These are phyloP conservation scores for Gracilaria gracilis DNA, from an alignment of 23 red algal species.

Conservation along the genomic window DNA sequence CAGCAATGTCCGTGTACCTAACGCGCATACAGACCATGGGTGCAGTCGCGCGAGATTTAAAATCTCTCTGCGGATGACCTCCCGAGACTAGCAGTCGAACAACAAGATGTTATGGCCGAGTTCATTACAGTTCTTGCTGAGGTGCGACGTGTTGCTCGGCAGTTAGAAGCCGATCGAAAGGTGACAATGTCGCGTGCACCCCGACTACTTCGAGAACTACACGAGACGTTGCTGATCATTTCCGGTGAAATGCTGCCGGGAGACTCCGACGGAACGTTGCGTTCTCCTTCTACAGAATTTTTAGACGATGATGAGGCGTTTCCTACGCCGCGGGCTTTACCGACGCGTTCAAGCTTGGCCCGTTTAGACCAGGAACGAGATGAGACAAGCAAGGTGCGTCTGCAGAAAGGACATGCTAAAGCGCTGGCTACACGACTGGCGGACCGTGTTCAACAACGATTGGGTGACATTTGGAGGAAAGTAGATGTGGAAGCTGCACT, in stretches of 20 bases:
- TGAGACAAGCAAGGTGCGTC: no score
- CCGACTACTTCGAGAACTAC: neutral
- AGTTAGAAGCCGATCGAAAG: constrained; percentile 1
- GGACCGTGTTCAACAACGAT: no score
- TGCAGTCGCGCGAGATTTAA: neutral
- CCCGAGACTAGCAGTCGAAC: neutral
- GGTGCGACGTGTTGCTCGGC: neutral
- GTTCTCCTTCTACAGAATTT: no score
- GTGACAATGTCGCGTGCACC: neutral
- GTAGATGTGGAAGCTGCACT: no score
- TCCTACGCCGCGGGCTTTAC: no score
- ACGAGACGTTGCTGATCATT: constrained; percentile 2
- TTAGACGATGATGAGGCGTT: no score
- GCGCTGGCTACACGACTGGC: no score
- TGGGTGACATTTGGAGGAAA: no score
- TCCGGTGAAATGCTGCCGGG: neutral
- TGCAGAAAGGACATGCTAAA: no score
- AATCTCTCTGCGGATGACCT: neutral
- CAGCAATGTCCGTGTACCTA: neutral
- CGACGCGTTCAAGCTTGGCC: no score
- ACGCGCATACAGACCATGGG: neutral
- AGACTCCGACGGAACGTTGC: no score
- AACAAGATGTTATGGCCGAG: neutral
- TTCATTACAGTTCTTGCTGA: neutral
- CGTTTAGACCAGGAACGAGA: no score